Conservation (phyloP, 768 basidiomycete species). For the Boletus subcaerulescens region DNA sequence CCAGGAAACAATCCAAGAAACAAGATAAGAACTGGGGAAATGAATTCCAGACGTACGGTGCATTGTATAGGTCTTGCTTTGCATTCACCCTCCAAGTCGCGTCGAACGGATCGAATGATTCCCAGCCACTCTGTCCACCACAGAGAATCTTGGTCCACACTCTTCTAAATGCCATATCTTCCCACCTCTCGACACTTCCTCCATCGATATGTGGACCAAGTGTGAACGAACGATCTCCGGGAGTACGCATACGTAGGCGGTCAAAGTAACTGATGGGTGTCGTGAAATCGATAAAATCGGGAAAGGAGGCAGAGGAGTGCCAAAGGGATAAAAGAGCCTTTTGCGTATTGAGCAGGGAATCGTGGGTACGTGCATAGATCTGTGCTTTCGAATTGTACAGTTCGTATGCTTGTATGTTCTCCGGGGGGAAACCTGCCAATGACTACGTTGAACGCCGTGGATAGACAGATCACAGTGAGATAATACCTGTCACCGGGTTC, state of each 20-base stretch:
- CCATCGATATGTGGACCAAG: conserved; percentile 61
- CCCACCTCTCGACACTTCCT: conserved; percentile 55
- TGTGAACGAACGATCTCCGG: conserved; percentile 66
- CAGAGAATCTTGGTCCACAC: conserved; percentile 45
- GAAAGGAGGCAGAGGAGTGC: conserved; percentile 40
- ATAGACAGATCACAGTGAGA: background rate
- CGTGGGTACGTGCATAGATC: conserved; percentile 66
- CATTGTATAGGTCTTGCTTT: conserved; percentile 59
- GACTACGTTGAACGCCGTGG: background rate
- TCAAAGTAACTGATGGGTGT: conserved; percentile 77
- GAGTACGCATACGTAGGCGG: conserved; percentile 66
- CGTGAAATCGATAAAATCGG: conserved; percentile 43
- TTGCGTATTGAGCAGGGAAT: conserved; percentile 55
- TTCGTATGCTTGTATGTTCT: conserved; percentile 71
- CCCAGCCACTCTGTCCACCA: conserved; percentile 42
- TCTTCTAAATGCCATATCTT: conserved; percentile 41
- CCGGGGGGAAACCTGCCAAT: conserved; percentile 56
- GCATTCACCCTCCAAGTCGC: conserved; percentile 45
- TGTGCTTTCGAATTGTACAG: conserved; percentile 68
- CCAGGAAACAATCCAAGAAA: too few species aligned
- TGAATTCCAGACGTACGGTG: conserved; percentile 38
- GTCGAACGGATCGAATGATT: conserved; percentile 49
- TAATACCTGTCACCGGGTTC: conserved; percentile 52
- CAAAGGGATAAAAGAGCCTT: conserved; percentile 56
- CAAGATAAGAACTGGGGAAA: too few species aligned